These are phyloP conservation scores for Naegleria gruberi DNA, from an alignment of 208 protist genomes.

Conservation along the genomic window DNA sequence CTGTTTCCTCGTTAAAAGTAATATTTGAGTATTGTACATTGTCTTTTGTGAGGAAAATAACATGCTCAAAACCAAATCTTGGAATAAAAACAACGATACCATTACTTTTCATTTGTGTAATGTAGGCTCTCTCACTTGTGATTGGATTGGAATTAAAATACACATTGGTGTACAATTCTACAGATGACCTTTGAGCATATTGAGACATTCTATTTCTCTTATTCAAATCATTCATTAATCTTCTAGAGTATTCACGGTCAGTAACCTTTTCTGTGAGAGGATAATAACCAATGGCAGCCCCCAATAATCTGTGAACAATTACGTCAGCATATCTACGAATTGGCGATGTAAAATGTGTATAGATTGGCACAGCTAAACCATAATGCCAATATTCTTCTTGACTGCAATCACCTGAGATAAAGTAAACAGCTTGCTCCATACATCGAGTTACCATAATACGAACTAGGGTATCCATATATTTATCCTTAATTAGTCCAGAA, in stretches of 20 bases:
- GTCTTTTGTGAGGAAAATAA: background rate
- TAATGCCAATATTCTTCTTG: conserved; percentile 56
- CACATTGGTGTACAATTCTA: conserved; percentile 78
- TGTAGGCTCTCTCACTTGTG: conserved; percentile 26
- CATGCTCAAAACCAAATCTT: conserved; percentile 1
- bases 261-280: conserved; percentile 51
- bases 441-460: conserved; percentile 60
- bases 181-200: conserved; percentile 71
- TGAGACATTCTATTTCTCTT: conserved; percentile 79
- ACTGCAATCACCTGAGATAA: conserved; percentile 49
- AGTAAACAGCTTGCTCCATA: conserved; percentile 64
- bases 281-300: conserved; percentile 61
- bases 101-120: background rate
- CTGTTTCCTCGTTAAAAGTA: background rate
- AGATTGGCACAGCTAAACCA: conserved; percentile 67
- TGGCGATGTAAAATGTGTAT: conserved; percentile 87
- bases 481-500: conserved; percentile 18
- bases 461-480: conserved; percentile 45
- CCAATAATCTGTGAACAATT: conserved; percentile 76
- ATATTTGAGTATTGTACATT: background rate
- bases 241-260: conserved; percentile 59
- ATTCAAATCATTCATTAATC: conserved; percentile 70
- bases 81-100: background rate
- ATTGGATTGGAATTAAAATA: conserved; percentile 67
- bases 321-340: conserved; percentile 83